Base-by-base conservation (phyloP, 2,329 filamentous ascomycete species). In the Ceratocystiopsis brevicomis region DNA sequence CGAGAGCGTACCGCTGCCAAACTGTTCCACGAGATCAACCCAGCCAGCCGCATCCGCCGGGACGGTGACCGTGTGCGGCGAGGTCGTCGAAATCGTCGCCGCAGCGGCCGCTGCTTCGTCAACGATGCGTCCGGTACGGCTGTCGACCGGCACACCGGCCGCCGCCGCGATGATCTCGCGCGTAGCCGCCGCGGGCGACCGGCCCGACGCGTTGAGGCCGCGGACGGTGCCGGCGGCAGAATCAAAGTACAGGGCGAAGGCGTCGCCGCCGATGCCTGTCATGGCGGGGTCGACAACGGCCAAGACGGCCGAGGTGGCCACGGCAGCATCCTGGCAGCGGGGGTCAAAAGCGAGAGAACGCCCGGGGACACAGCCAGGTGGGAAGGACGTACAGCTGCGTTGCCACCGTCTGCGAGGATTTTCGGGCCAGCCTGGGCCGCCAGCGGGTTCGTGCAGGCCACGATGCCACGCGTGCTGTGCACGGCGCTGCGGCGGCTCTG, bases 201-300 rank as follows among this genome's bases (percentile, higher is more conserved):
- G 76, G 16, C 88, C 88, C 1, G 86, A 94, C n/a, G 86, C 88
- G 57, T 96, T 96, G 58, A 95, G 64, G 14, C 84, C 82, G 44
- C 76, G 77, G 6, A 95, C 78, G 50, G 82, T 80, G 35, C 35
- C 35, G n/a, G 10, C 15, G 53, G 78, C 73, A 39, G 83, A 81
- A 55, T 88, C 73, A 63, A 87, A 95, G 66, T 75, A 94, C 25
- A 95, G 72, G 57, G 86, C 85, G 62, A 95, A 96, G 72, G 90
- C 84, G 59, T 96, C 88, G 47, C 88, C 88, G 40, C 88, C 88
- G 48, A 96, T 93, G 17, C 88, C 88, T 72, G 60, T 95, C 9
- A 82, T 90, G 46, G 78, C 76, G 8, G 90, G 90, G 57, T 98
- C 90, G 1, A 88, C 94, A 54, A 96, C 75, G 60, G 94, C 94